Conservation (phyloP, 768 basidiomycete species). For the Tricholoma saponaceum region DNA sequence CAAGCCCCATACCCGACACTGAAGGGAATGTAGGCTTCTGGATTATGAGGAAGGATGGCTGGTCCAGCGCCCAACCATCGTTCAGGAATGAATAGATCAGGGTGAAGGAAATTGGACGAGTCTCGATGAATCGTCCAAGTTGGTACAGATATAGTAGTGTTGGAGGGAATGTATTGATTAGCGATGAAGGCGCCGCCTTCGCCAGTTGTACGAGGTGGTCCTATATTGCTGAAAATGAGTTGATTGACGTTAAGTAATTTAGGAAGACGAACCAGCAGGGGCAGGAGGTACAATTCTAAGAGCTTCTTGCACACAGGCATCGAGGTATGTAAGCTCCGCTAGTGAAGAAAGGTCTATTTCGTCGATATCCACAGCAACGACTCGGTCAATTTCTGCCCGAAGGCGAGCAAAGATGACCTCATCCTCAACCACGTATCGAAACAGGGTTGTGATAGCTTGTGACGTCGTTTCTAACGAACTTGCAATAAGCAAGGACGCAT, state of each 20-base stretch:
- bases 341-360: constrained; percentile 11
- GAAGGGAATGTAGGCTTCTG: background rate
- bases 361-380: constrained; percentile 6
- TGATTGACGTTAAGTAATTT: background rate
- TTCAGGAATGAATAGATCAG: background rate
- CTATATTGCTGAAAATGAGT: background rate
- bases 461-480: constrained; percentile 18
- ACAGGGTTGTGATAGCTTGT: constrained; percentile 11
- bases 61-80: background rate
- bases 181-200: background rate
- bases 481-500: constrained; percentile 19
- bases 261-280: constrained; percentile 11
- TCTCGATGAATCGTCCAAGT: background rate
- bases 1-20: constrained; percentile 1
- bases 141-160: background rate
- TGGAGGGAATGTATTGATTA: background rate
- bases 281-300: constrained; percentile 19
- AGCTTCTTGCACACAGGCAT: constrained; percentile 22
- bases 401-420: constrained; percentile 5
- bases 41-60: background rate
- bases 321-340: constrained; percentile 16
- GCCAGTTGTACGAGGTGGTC: constrained; percentile 10
- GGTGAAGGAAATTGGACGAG: background rate
- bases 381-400: constrained; percentile 6
- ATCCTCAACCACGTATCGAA: constrained; percentile 13